Base-by-base conservation (phyloP, 257 asterid genomes). In the Oldenlandia corymbosa region DNA sequence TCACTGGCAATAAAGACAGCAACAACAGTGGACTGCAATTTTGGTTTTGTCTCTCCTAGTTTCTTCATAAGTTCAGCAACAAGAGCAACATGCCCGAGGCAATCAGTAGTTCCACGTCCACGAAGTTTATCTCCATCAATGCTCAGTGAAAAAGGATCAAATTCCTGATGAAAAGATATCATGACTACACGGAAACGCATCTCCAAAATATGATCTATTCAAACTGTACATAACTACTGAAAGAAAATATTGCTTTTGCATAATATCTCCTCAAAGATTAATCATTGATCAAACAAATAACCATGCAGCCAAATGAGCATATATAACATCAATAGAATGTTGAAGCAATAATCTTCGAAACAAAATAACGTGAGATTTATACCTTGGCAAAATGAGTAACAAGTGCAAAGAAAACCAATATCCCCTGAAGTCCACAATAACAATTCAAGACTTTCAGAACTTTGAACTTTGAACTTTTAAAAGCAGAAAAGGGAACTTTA, bases 51-150 rank as follows among this genome's bases (percentile, higher is more conserved):
- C 87, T 87, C 94, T 20, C 94, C 99, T 64, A 92, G 68, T 65
- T 69, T 79, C 76, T 70, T 82, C 97, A 92, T 85, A 68, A 92
- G 80, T 74, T 88, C 97, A 48, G 97, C 81, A 37, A 89, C 99
- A 68, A 92, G 95, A 30, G 96, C 96, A 56, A 92, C 99, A 45
- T 92, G 99, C 49, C 99, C 99, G 71, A 92, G 83, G 76, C 99
- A 92, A 68, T 92, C 95, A 5, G 99, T 89, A 46, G 99, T 92
- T 71, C 99, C 97, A 66, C 99, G 95, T 66, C 99, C 99, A 71
- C 77, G 77, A 48, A 92, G 95, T 78, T 85, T 92, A 73, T 92
- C 99, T 17, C 95, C 97, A 32, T 89, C 96, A 20, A 84, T 78
- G 79, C 94, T 80, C 85, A 92, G 27, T 5, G 85, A 78, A 71